phyloP scores from a whole-genome alignment of 805 yeast genomes.

The Metschnikowia cerradonensis region DNA sequence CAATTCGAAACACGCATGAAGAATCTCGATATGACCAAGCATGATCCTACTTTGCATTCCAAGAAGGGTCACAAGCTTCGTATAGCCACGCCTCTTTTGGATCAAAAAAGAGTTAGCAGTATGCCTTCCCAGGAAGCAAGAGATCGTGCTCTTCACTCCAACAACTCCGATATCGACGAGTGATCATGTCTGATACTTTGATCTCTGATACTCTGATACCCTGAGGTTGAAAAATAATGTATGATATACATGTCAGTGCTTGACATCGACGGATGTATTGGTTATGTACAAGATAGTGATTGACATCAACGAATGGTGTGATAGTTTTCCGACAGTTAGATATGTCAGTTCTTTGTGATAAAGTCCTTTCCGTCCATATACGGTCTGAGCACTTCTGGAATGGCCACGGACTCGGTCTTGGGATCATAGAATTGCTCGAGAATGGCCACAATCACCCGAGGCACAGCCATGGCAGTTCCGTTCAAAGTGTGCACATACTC shows the following conservation, averaged over 20 bases:
- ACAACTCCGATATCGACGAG: conserved; percentile 18
- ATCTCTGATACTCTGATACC: background rate
- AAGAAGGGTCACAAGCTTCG: conserved; percentile 15
- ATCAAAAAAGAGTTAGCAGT: conserved; percentile 6
- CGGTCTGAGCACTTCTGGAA: conserved; percentile 66
- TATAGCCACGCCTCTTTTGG: conserved; percentile 8
- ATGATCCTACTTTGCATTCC: conserved; percentile 22
- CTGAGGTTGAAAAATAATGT: background rate
- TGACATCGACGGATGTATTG: background rate
- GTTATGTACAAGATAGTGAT: no score
- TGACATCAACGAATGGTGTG: no score
- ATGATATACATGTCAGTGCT: conserved; percentile 4
- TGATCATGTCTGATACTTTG: background rate
- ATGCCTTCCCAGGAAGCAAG: conserved; percentile 9
- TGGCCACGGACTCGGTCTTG: conserved; percentile 44
- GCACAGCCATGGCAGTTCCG: conserved; percentile 95
- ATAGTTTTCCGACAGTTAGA: background rate
- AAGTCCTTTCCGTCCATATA: conserved; percentile 64
- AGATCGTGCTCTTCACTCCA: background rate
- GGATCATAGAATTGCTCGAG: conserved; percentile 79
- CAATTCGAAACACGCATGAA: conserved; percentile 6
- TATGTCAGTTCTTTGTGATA: conserved; percentile 14
- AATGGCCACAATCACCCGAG: conserved; percentile 85
- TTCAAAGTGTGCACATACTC: conserved; percentile 77
- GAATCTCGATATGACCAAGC: conserved; percentile 3